Evolutionary conservation across 306 rosid species (phyloP), one percentile per base, ranked within the genome.

Genomic region (Vigna angularis): DNA sequence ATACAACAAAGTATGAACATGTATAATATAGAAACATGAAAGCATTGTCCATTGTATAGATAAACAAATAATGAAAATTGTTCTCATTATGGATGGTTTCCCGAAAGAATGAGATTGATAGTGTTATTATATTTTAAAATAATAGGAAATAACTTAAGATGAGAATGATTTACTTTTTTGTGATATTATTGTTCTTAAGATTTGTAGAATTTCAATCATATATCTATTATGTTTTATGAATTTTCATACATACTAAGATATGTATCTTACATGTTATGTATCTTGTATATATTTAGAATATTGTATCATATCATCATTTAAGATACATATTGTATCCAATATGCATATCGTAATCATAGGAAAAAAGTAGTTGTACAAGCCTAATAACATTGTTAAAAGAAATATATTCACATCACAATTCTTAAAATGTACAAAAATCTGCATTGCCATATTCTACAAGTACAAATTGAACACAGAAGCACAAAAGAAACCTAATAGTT

Each of bases 381-480:
- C 48, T 44, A 10, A 44, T 44, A 10, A 44, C 28, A 67, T 67
- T 36, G 8, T 36, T 36, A 49, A 13, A 22, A 5, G 66, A 72
- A 56, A n/a, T 67, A 57, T 40, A 40, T 73, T 67, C 24, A 57
- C 51, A 62, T 49, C 55, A 51, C 67, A 51, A 50, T 34, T 78
- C 28, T 51, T 28, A 73, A 66, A 22, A 38, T 9, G 36, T 24
- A 38, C 42, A 59, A 13, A 55, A 73, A 51, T 28, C 45, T 36
- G 72, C 62, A 62, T 42, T 42, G 66, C 58, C 42, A 67, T 58
- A n/a, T 71, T 66, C 58, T 57, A 15, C 28, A 72, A 77, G 75
- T 47, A 62, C 6, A n/a, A 38, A 53, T 26, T 7, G 53, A 73
- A 77, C 52, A 58, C 22, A 76, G 20, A 36, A 2, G 10, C 48